Conservation (phyloP, 2,329 filamentous ascomycete species). For the Dichotomopilus funicola region DNA sequence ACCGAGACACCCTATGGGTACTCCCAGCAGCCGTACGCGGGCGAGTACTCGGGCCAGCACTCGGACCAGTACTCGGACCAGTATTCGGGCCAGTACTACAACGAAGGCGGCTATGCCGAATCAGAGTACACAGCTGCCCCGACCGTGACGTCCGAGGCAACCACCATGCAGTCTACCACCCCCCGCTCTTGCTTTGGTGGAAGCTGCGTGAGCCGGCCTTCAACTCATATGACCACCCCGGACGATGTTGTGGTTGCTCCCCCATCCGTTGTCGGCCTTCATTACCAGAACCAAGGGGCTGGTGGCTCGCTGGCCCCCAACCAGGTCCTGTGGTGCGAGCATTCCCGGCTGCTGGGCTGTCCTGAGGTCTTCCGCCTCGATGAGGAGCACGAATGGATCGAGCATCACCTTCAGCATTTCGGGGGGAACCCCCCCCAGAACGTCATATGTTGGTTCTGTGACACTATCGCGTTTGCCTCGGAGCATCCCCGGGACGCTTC, state of each 20-base stretch:
- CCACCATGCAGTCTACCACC: conserved; percentile 3
- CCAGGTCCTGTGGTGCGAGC: conserved; percentile 40
- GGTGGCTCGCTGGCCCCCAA: neutral
- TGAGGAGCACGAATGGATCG: conserved; percentile 38
- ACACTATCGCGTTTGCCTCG: conserved; percentile 29
- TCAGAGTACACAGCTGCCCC: conserved; percentile 5
- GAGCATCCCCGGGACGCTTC: conserved; percentile 1
- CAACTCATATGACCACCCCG: neutral
- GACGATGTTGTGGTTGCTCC: neutral
- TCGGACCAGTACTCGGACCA: neutral
- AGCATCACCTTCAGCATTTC: conserved; percentile 36
- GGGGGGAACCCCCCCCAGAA: conserved; percentile 32
- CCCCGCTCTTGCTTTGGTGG: conserved; percentile 5
- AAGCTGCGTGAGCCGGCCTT: neutral
- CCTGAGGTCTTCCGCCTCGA: conserved; percentile 31
- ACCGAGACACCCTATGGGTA: no score
- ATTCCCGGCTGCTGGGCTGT: conserved; percentile 34
- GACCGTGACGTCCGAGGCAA: neutral
- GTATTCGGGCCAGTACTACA: neutral
- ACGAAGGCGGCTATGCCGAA: neutral
- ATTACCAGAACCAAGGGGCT: neutral
- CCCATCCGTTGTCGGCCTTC: neutral
- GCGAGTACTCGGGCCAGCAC: no score
- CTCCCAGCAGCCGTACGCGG: no score
- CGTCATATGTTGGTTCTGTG: conserved; percentile 47